Percentiles rank a stretch among this genome's conserved stretches.
These are phyloP conservation scores for Fragaria nilgerrensis DNA, from an alignment of 306 rosid genomes.

Conservation along the genomic window DNA sequence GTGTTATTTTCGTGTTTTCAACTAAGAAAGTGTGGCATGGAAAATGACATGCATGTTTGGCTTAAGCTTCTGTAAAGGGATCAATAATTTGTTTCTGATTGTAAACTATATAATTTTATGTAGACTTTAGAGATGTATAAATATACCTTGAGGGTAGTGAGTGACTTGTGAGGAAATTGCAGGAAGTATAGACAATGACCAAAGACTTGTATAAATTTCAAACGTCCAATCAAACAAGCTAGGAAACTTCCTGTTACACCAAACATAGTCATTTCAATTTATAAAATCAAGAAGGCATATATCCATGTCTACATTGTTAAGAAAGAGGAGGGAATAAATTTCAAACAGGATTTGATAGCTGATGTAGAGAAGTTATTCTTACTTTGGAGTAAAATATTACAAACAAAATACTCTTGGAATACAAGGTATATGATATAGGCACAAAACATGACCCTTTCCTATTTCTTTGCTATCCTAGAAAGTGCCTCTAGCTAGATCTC, in stretches of 20 bases:
- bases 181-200: background rate
- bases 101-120: background rate
- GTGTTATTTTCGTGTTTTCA: background rate
- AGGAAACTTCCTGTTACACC: background rate
- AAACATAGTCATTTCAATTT: background rate
- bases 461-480: background rate
- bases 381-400: background rate
- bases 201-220: slow-evolving; percentile 1
- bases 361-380: slow-evolving; percentile 13
- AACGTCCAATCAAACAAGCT: background rate
- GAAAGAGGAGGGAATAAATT: background rate
- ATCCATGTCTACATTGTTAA: background rate
- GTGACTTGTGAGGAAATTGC: background rate
- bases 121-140: background rate
- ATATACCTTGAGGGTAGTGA: background rate
- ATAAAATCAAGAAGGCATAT: background rate
- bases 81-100: background rate
- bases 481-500: background rate
- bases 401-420: background rate
- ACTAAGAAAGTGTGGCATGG: background rate
- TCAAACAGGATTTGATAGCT: background rate
- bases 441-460: background rate
- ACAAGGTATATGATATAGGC: background rate
- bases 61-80: background rate
- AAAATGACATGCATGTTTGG: background rate